Evolutionary conservation across 2,329 filamentous ascomycete genomes (phyloP).

Genomic region (Nemania sp.): DNA sequence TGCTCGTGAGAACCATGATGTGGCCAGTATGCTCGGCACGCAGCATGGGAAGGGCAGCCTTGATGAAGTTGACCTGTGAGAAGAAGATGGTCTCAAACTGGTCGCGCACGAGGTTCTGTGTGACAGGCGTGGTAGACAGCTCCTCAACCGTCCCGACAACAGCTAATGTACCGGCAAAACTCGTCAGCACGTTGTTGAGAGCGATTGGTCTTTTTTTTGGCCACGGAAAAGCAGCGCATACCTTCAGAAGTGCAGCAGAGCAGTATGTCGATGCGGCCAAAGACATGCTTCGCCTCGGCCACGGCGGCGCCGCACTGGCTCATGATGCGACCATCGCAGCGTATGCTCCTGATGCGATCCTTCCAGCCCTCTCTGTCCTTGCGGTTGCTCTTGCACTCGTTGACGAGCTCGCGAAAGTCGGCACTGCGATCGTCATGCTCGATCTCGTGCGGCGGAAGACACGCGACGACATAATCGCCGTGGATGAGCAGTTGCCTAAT

Average conservation of each 20-base stretch:
- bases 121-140: constrained; percentile 71
- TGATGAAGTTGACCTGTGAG: constrained; percentile 94
- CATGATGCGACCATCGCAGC: constrained; percentile 65
- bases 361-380: constrained; percentile 78
- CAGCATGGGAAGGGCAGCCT: constrained; percentile 80
- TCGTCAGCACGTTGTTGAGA: constrained; percentile 22
- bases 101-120: constrained; percentile 79
- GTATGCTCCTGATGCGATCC: constrained; percentile 71
- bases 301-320: constrained; percentile 82
- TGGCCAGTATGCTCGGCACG: constrained; percentile 83
- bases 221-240: constrained; percentile 46
- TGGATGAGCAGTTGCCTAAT: constrained; percentile 83
- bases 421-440: constrained; percentile 75
- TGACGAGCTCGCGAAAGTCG: constrained; percentile 80
- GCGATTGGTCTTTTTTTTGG: background rate
- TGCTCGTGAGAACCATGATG: constrained; percentile 85
- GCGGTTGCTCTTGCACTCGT: constrained; percentile 65
- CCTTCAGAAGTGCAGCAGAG: constrained; percentile 88
- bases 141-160: constrained; percentile 93
- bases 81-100: constrained; percentile 97
- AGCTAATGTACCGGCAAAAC: constrained; percentile 52
- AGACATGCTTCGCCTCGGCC: constrained; percentile 81
- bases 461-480: constrained; percentile 87
- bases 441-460: constrained; percentile 77
- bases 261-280: constrained; percentile 86